Percentiles rank a stretch among this genome's conserved stretches.
phyloP scores from a whole-genome alignment of 768 basidiomycete genomes.

The Xerocomellus amylosporus region DNA sequence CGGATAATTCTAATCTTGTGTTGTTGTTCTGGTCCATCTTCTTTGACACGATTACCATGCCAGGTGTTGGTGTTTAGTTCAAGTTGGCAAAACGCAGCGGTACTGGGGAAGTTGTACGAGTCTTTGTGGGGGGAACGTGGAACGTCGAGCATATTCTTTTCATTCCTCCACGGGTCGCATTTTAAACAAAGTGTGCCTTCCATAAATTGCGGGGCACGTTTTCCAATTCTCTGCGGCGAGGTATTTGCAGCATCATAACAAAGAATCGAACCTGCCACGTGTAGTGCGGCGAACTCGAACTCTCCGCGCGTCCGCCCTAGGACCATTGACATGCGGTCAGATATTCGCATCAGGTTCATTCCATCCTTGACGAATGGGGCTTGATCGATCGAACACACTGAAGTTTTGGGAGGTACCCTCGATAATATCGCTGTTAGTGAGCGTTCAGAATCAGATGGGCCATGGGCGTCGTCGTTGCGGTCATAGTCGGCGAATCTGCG shows the following conservation, averaged over 20 bases:
- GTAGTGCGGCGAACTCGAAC: not conserved
- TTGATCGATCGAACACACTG: not conserved
- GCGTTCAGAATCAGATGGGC: not conserved
- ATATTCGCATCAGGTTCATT: not conserved
- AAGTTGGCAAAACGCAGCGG: not conserved
- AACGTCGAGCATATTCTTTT: not conserved
- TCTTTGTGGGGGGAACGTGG: not conserved
- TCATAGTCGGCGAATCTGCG: not conserved
- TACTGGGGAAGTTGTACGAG: not conserved
- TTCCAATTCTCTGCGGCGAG: not conserved
- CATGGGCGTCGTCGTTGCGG: not conserved
- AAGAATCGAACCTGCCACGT: not conserved
- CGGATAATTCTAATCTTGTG: constrained; percentile 31
- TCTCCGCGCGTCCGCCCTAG: not conserved
- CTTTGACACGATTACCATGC: constrained; percentile 10
- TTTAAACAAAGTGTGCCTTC: not conserved
- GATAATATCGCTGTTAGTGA: not conserved
- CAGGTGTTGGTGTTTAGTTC: constrained; percentile 11
- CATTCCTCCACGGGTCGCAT: not conserved
- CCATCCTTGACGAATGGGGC: not conserved
- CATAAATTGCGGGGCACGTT: constrained; percentile 7
- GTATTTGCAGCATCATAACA: no score
- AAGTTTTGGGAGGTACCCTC: not conserved
- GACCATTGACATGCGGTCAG: not conserved
- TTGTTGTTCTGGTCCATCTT: constrained; percentile 10